Percentiles rank a stretch among this genome's conserved stretches.
Evolutionary conservation across 2,329 filamentous ascomycete genomes (phyloP).

Genomic region (Beauveria sp.): DNA sequence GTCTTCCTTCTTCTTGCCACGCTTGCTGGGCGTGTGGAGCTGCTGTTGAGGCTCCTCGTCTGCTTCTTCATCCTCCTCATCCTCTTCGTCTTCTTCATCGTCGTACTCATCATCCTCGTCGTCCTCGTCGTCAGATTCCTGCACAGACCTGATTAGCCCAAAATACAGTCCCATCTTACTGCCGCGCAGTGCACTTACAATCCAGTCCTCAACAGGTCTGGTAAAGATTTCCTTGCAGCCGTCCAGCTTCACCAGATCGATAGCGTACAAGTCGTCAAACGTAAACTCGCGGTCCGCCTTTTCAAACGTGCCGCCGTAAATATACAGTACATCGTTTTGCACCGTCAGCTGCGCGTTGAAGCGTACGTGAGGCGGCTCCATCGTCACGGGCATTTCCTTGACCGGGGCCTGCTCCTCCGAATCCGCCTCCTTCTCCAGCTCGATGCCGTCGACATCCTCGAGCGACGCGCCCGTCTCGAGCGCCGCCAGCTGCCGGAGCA

Average conservation of each 20-base stretch:
- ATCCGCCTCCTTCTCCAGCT: slow-evolving; percentile 43
- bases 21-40: slow-evolving; percentile 44
- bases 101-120: slow-evolving; percentile 51
- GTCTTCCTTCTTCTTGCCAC: slow-evolving; percentile 47
- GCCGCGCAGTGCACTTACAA: slow-evolving; percentile 37
- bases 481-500: slow-evolving; percentile 78
- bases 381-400: slow-evolving; percentile 57
- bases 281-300: slow-evolving; percentile 93
- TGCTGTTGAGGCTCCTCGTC: slow-evolving; percentile 36
- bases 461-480: slow-evolving; percentile 68
- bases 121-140: slow-evolving; percentile 54
- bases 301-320: slow-evolving; percentile 93
- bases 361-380: slow-evolving; percentile 80
- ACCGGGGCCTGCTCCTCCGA: slow-evolving; percentile 47
- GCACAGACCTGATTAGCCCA: slow-evolving; percentile 24
- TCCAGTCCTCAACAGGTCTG: slow-evolving; percentile 77
- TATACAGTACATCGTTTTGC: slow-evolving; percentile 85
- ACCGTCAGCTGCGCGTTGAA: slow-evolving; percentile 91
- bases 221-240: slow-evolving; percentile 89
- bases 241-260: slow-evolving; percentile 91
- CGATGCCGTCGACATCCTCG: slow-evolving; percentile 41
- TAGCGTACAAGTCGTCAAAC: slow-evolving; percentile 88
- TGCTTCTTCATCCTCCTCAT: slow-evolving; percentile 43
- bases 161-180: slow-evolving; percentile 22
- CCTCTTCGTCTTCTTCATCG: slow-evolving; percentile 37